These are phyloP conservation scores for Thielaviopsis ethacetica DNA, from an alignment of 2,329 filamentous ascomycete genomes.

Conservation along the genomic window DNA sequence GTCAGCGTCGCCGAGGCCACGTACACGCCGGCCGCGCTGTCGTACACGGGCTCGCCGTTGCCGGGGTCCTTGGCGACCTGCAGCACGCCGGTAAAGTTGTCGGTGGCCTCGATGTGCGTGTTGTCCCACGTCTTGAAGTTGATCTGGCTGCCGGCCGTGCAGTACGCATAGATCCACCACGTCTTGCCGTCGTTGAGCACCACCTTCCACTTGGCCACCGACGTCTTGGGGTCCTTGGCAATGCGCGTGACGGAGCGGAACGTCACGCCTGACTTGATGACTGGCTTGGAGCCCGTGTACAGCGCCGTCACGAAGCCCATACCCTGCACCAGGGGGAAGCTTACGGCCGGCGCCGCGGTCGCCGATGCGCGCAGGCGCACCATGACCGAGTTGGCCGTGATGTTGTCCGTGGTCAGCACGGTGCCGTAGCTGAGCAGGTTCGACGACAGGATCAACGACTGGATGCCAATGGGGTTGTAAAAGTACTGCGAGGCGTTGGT, in stretches of 20 bases:
- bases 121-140: constrained; percentile 53
- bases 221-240: constrained; percentile 38
- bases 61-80: constrained; percentile 66
- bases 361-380: constrained; percentile 45
- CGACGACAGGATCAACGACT: constrained; percentile 68
- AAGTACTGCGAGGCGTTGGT: constrained; percentile 54
- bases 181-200: constrained; percentile 52
- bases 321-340: constrained; percentile 74
- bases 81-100: constrained; percentile 58
- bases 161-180: constrained; percentile 70
- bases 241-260: constrained; percentile 51
- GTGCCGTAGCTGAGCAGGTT: constrained; percentile 50
- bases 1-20: constrained; percentile 46
- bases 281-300: constrained; percentile 54
- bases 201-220: constrained; percentile 61
- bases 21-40: constrained; percentile 62
- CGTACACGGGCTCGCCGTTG: constrained; percentile 50
- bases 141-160: constrained; percentile 40
- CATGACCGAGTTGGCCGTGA: constrained; percentile 44
- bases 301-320: constrained; percentile 73
- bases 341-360: constrained; percentile 43
- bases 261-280: constrained; percentile 58
- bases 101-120: constrained; percentile 45
- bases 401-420: constrained; percentile 32
- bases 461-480: constrained; percentile 65